Evolutionary conservation across 2,329 filamentous ascomycete genomes (phyloP).

Genomic region (Botryotinia narcissicola): DNA sequence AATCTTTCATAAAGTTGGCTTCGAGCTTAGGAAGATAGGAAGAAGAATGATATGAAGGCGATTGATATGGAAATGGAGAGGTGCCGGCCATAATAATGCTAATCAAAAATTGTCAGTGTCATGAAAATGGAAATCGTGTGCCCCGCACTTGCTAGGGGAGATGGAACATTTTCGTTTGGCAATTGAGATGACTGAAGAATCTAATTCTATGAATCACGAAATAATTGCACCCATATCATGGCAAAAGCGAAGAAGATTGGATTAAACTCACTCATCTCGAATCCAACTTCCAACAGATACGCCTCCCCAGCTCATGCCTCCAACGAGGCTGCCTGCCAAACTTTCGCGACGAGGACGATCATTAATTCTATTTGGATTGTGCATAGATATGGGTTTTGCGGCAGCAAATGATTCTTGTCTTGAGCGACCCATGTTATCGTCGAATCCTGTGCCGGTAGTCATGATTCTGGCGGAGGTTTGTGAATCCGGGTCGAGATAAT

Average conservation of each 20-base stretch:
- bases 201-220: not conserved
- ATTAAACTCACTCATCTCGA: slow-evolving; percentile 82
- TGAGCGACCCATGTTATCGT: slow-evolving; percentile 49
- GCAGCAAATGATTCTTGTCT: slow-evolving; percentile 65
- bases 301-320: slow-evolving; percentile 95
- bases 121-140: not conserved
- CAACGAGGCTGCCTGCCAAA: slow-evolving; percentile 63
- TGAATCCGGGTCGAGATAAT: slow-evolving; percentile 34
- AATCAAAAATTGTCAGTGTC: slow-evolving; percentile 33
- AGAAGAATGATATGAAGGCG: slow-evolving; percentile 94
- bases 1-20: slow-evolving; percentile 96
- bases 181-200: not conserved
- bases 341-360: slow-evolving; percentile 60
- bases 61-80: slow-evolving; percentile 86
- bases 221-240: not conserved
- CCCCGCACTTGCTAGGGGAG: slow-evolving; percentile 4
- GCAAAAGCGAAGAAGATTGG: not conserved
- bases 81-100: slow-evolving; percentile 96
- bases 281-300: slow-evolving; percentile 97
- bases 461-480: slow-evolving; percentile 49
- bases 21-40: slow-evolving; percentile 96
- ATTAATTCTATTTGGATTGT: slow-evolving; percentile 58
- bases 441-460: slow-evolving; percentile 52
- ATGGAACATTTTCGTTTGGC: not conserved
- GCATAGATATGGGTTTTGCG: slow-evolving; percentile 65